phyloP scores from a whole-genome alignment of 306 rosid species.

The Rubus idaeus region DNA sequence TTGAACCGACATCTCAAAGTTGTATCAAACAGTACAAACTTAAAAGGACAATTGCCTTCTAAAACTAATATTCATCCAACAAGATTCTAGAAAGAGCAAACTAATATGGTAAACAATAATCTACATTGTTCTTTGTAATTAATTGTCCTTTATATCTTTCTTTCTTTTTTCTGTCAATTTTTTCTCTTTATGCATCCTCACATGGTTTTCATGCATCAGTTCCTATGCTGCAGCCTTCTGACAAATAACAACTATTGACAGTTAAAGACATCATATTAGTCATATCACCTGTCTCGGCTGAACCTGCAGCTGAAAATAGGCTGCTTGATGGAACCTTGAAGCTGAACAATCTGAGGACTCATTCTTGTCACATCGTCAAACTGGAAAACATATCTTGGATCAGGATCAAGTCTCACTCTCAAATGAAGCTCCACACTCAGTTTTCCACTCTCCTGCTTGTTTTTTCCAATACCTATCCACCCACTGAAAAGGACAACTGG shows the following conservation, averaged over 20 bases:
- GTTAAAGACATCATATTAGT: constrained; percentile 17
- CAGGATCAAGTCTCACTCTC: constrained; percentile 84
- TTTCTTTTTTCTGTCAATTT: neutral
- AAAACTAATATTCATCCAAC: neutral
- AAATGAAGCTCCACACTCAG: constrained; percentile 73
- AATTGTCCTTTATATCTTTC: neutral
- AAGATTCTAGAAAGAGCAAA: neutral
- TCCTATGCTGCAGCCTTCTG: neutral
- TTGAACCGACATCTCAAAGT: neutral
- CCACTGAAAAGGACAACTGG: constrained; percentile 76
- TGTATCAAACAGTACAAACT: neutral
- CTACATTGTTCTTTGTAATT: neutral
- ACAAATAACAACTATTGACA: constrained; percentile 4
- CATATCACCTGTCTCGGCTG: constrained; percentile 77
- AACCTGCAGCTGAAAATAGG: constrained; percentile 94
- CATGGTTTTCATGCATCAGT: constrained; percentile 1
- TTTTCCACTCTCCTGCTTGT: constrained; percentile 62
- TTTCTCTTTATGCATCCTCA: neutral
- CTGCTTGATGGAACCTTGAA: constrained; percentile 79
- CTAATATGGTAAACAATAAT: neutral
- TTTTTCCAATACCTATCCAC: constrained; percentile 79
- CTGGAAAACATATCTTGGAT: constrained; percentile 87
- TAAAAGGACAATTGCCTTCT: neutral
- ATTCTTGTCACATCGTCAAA: constrained; percentile 69
- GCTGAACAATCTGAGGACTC: constrained; percentile 89